These are phyloP conservation scores for Xenoacremonium recifei DNA, from an alignment of 2,329 filamentous ascomycete genomes.

Conservation along the genomic window DNA sequence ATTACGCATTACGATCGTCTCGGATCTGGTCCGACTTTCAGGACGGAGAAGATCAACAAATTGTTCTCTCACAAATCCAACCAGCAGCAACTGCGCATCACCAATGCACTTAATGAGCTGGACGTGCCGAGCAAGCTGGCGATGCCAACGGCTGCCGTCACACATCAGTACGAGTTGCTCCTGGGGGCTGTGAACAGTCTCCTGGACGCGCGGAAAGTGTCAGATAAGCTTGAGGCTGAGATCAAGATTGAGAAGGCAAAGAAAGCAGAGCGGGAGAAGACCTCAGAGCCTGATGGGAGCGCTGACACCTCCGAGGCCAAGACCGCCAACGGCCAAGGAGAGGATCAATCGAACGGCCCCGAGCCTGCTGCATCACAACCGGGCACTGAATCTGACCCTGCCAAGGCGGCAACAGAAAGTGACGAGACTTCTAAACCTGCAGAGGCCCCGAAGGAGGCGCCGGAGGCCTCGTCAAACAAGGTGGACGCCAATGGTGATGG, in stretches of 20 bases:
- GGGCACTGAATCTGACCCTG: constrained; percentile 19
- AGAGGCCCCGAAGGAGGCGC: constrained; percentile 9
- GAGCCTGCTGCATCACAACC: constrained; percentile 12
- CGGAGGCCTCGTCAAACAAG: constrained; percentile 8
- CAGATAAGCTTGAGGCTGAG: constrained; percentile 74
- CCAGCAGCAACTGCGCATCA: constrained; percentile 73
- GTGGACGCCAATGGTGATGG: constrained; percentile 19
- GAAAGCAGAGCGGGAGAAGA: constrained; percentile 51
- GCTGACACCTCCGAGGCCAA: constrained; percentile 5
- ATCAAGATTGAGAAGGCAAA: constrained; percentile 59
- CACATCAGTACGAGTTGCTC: constrained; percentile 68
- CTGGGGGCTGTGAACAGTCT: constrained; percentile 66
- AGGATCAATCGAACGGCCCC: constrained; percentile 12
- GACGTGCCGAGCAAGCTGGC: constrained; percentile 68
- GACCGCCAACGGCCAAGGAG: constrained; percentile 10
- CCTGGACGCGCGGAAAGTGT: constrained; percentile 70
- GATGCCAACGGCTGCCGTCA: constrained; percentile 73
- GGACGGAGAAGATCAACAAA: constrained; percentile 78
- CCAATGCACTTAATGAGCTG: constrained; percentile 68
- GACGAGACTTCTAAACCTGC: constrained; percentile 7
- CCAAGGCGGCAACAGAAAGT: background rate
- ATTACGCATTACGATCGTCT: constrained; percentile 84
- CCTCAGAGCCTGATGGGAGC: constrained; percentile 20
- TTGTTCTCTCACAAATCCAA: constrained; percentile 75
- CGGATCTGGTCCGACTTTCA: constrained; percentile 83